Evolutionary conservation across 805 yeast species (phyloP).

Genomic region (Wickerhamomyces ciferrii): DNA sequence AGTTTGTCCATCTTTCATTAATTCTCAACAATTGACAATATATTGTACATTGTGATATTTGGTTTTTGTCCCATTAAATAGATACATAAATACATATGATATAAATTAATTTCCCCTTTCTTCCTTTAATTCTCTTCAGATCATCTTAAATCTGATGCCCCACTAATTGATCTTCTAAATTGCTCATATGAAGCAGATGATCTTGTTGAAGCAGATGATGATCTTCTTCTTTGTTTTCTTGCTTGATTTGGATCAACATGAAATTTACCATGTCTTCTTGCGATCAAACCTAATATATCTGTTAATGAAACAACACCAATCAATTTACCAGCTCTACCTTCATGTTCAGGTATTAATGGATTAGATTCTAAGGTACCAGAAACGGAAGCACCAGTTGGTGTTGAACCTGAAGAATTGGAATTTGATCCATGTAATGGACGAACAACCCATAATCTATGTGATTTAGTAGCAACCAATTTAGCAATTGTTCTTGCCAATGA

Average conservation of each 20-base stretch:
- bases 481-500: constrained; percentile 88
- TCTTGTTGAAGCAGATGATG: constrained; percentile 26
- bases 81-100: too few species aligned
- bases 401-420: constrained; percentile 14
- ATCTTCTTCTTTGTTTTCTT: constrained; percentile 79
- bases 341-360: constrained; percentile 27
- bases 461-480: constrained; percentile 88
- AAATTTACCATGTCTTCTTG: constrained; percentile 61
- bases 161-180: constrained; percentile 37
- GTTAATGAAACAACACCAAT: constrained; percentile 91
- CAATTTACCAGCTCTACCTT: constrained; percentile 70
- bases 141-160: constrained; percentile 26
- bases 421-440: constrained; percentile 40
- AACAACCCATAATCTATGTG: constrained; percentile 87
- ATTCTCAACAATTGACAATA: too few species aligned
- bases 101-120: too few species aligned
- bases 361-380: constrained; percentile 22
- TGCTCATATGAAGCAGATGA: constrained; percentile 29
- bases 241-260: constrained; percentile 80
- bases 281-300: constrained; percentile 79
- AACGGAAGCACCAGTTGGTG: constrained; percentile 11
- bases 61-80: not conserved
- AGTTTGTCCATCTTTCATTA: not conserved
- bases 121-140: too few species aligned
- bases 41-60: not conserved